phyloP scores from a whole-genome alignment of 352 stramenopile genomes.

The Bremia lactucae region DNA sequence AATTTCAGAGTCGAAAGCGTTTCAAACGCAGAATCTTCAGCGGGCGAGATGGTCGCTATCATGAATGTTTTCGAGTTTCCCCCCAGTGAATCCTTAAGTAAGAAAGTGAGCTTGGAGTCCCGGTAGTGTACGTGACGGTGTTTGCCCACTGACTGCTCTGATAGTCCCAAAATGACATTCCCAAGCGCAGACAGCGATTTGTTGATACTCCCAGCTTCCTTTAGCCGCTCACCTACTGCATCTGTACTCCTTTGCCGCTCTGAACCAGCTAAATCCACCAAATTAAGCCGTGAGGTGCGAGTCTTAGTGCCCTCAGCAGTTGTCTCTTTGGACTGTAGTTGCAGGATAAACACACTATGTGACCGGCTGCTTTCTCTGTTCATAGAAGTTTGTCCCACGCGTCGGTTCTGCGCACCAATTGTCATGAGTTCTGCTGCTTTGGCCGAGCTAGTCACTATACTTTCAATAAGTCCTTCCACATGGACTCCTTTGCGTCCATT shows the following conservation, averaged over 20 bases:
- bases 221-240: constrained; percentile 89
- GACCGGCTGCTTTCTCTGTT: constrained; percentile 78
- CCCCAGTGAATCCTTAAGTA: constrained; percentile 76
- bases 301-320: constrained; percentile 51
- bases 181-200: constrained; percentile 92
- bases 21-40: constrained; percentile 77
- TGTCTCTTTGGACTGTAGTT: constrained; percentile 60
- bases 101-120: constrained; percentile 78
- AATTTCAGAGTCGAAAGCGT: constrained; percentile 82
- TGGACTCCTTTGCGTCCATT: constrained; percentile 64
- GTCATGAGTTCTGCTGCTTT: constrained; percentile 70
- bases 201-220: constrained; percentile 96
- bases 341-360: constrained; percentile 79
- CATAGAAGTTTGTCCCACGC: constrained; percentile 76
- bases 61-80: constrained; percentile 85
- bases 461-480: constrained; percentile 70
- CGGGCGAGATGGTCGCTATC: constrained; percentile 73
- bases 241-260: constrained; percentile 95
- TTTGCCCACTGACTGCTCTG: constrained; percentile 68
- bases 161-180: constrained; percentile 90
- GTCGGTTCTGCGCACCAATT: constrained; percentile 58
- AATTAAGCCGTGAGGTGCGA: constrained; percentile 89
- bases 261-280: constrained; percentile 96
- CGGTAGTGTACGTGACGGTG: constrained; percentile 79
- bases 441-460: constrained; percentile 49